phyloP scores from a whole-genome alignment of 257 asterid genomes.

The Solanum sitiens region DNA sequence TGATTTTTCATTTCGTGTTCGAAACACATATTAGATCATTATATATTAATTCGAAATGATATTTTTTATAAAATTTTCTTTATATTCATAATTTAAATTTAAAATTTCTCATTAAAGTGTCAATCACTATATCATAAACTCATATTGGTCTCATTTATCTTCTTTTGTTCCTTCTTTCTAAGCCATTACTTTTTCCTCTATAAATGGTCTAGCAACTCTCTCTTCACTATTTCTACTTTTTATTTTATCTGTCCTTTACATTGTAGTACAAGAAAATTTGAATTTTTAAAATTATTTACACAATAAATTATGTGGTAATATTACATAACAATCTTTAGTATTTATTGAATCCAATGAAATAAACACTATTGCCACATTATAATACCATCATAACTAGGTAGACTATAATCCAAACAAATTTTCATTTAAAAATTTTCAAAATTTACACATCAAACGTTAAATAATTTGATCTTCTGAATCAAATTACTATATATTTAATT shows the following conservation, averaged over 20 bases:
- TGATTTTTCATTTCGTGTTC: rapidly evolving
- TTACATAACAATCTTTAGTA: too few relatives aligned
- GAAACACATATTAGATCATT: rapidly evolving
- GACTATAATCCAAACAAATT: not conserved
- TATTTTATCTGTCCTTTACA: not conserved
- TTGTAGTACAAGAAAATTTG: too few relatives aligned
- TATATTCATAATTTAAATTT: rapidly evolving
- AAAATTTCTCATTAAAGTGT: rapidly evolving
- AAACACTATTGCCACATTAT: not conserved
- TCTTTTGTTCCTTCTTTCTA: not conserved
- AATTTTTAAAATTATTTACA: too few relatives aligned
- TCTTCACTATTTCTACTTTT: not conserved
- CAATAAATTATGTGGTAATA: too few relatives aligned
- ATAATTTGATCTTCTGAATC: too few relatives aligned
- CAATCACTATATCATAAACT: too few relatives aligned
- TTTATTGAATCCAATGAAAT: not conserved
- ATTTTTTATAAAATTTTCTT: too few relatives aligned
- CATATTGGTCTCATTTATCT: not conserved
- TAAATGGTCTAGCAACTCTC: not conserved
- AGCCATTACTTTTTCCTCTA: not conserved
- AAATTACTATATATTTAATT: too few relatives aligned
- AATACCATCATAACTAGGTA: not conserved
- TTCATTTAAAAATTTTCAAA: not conserved
- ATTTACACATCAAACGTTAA: too few relatives aligned
- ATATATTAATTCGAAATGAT: rapidly evolving